phyloP scores from a whole-genome alignment of 2,329 filamentous ascomycete genomes.

The Colletotrichum spaethianum region DNA sequence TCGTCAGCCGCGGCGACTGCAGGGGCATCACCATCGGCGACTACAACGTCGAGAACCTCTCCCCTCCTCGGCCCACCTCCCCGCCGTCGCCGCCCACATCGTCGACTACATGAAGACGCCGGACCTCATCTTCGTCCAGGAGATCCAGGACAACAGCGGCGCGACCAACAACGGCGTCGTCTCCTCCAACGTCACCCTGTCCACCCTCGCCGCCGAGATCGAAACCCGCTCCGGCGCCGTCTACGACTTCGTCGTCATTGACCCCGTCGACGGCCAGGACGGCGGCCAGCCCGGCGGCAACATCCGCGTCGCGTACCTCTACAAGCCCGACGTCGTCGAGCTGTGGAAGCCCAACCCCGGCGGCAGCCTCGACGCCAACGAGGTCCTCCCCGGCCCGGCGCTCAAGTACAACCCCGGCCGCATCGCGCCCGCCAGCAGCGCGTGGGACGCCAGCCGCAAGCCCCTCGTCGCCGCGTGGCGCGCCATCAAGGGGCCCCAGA shows the following conservation, averaged over 20 bases:
- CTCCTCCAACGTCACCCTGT: conserved; percentile 71
- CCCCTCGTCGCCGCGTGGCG: conserved; percentile 78
- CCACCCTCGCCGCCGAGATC: conserved; percentile 68
- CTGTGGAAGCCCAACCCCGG: conserved; percentile 74
- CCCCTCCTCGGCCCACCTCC: conserved; percentile 67
- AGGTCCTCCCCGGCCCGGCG: conserved; percentile 69
- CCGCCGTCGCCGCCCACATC: conserved; percentile 75
- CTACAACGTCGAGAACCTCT: conserved; percentile 81
- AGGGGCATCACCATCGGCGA: conserved; percentile 73
- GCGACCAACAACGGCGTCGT: conserved; percentile 71
- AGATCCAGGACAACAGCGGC: conserved; percentile 78
- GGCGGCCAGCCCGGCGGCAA: conserved; percentile 80
- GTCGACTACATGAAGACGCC: conserved; percentile 74
- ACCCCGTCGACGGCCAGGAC: conserved; percentile 71
- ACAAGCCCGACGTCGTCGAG: conserved; percentile 71
- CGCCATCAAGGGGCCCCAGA: conserved; percentile 64
- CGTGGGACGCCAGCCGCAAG: conserved; percentile 75
- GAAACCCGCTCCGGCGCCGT: conserved; percentile 58
- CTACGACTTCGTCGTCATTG: conserved; percentile 74
- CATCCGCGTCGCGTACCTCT: conserved; percentile 80
- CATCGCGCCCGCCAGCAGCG: conserved; percentile 73
- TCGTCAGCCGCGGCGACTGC: conserved; percentile 70
- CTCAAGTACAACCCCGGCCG: conserved; percentile 79
- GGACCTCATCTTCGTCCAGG: conserved; percentile 78
- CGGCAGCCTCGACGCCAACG: conserved; percentile 66